Evolutionary conservation across 495 filamentous ascomycete species (phyloP).

Genomic region (Aspergillus sclerotiicarbonarius): DNA sequence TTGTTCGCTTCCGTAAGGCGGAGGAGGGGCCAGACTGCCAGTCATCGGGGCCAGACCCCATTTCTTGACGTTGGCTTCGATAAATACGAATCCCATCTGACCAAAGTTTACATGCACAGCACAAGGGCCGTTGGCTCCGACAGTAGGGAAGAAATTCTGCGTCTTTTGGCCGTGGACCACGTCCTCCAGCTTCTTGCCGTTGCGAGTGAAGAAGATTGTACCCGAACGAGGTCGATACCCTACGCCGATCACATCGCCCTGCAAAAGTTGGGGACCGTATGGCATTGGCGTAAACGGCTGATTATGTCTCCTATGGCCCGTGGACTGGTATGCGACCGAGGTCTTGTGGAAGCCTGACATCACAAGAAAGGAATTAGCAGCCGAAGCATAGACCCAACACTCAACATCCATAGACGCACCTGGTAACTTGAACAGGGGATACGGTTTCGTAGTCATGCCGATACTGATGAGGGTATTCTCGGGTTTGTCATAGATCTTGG

Average conservation of each 20-base stretch:
- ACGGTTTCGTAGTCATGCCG: conserved; percentile 93
- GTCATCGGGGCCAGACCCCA: conserved; percentile 97
- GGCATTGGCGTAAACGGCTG: conserved; percentile 77
- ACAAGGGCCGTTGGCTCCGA: conserved; percentile 91
- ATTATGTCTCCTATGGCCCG: conserved; percentile 81
- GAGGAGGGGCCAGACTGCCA: conserved; percentile 89
- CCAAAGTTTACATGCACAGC: conserved; percentile 96
- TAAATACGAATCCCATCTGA: conserved; percentile 96
- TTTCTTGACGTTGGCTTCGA: conserved; percentile 99
- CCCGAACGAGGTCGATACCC: conserved; percentile 94
- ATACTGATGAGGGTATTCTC: conserved; percentile 81
- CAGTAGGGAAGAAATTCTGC: conserved; percentile 94
- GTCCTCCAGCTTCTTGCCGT: conserved; percentile 95
- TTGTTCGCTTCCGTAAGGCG: conserved; percentile 94
- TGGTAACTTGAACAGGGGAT: conserved; percentile 89
- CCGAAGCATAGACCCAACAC: background rate
- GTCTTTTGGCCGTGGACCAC: conserved; percentile 89
- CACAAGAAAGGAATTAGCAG: conserved; percentile 19
- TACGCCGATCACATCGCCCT: conserved; percentile 94
- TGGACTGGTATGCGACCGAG: conserved; percentile 86
- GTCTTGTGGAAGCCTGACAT: conserved; percentile 79
- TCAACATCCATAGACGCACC: conserved; percentile 51
- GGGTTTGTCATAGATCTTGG: conserved; percentile 97
- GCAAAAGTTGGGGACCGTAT: conserved; percentile 80
- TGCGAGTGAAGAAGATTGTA: conserved; percentile 95